These are phyloP conservation scores for Fusarium fujikuroi DNA, from an alignment of 2,329 filamentous ascomycete species.

Conservation along the genomic window DNA sequence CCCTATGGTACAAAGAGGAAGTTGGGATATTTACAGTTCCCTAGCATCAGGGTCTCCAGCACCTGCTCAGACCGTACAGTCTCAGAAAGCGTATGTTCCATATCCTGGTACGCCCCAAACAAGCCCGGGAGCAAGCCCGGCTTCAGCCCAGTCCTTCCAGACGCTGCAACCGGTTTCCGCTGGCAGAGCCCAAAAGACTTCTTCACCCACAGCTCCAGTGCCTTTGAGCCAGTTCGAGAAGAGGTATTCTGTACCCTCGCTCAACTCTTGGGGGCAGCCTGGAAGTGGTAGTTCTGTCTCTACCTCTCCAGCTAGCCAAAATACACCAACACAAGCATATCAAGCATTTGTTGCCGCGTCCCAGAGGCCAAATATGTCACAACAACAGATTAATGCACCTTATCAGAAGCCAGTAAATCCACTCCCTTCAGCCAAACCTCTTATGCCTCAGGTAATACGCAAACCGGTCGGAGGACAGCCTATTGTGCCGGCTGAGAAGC, in stretches of 20 bases:
- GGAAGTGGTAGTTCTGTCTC: not conserved
- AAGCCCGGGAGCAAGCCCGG: not conserved
- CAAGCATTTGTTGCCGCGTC: not conserved
- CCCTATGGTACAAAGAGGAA: not conserved
- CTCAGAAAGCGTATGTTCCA: not conserved
- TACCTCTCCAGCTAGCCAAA: not conserved
- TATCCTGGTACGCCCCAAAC: not conserved
- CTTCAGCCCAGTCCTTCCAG: not conserved
- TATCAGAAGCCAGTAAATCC: not conserved
- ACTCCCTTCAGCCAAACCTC: not conserved
- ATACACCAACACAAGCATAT: not conserved
- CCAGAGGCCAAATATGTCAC: not conserved
- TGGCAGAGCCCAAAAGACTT: not conserved
- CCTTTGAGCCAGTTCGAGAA: not conserved
- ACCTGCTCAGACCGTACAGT: not conserved
- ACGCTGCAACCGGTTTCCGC: not conserved
- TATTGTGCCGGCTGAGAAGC: not conserved
- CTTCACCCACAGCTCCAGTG: not conserved
- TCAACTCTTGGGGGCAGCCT: not conserved
- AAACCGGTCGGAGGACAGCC: not conserved
- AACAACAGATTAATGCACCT: not conserved
- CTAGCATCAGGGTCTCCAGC: not conserved
- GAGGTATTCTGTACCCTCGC: not conserved
- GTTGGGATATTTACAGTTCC: slow-evolving; percentile 7
- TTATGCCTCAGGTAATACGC: not conserved